Evolutionary conservation across 2,329 filamentous ascomycete species (phyloP).

Genomic region (Calonectria pteridis): DNA sequence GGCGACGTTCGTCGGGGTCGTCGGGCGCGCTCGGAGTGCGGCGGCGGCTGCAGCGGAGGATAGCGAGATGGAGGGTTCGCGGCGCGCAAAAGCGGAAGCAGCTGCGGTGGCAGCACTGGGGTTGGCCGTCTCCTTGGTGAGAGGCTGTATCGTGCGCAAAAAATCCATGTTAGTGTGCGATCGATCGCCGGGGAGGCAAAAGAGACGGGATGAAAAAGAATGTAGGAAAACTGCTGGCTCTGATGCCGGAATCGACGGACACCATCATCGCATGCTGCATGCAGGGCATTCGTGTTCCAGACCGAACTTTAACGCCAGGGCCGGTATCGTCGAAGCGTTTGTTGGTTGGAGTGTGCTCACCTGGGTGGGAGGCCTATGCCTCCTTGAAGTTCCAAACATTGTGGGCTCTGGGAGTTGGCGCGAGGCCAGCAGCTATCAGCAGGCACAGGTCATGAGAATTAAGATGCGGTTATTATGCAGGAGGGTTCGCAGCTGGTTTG

Average conservation of each 20-base stretch:
- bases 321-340: slow-evolving; percentile 31
- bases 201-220: not conserved
- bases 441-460: slow-evolving; percentile 38
- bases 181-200: slow-evolving; percentile 14
- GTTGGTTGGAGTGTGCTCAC: slow-evolving; percentile 55
- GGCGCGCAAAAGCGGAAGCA: slow-evolving; percentile 82
- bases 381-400: slow-evolving; percentile 66
- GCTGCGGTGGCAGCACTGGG: slow-evolving; percentile 84
- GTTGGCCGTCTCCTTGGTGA: slow-evolving; percentile 73
- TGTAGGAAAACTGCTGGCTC: not conserved
- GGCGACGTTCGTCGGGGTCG: slow-evolving; percentile 82
- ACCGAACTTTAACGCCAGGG: slow-evolving; percentile 42
- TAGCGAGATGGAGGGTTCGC: slow-evolving; percentile 72
- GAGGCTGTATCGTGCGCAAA: slow-evolving; percentile 62
- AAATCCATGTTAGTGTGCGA: slow-evolving; percentile 41
- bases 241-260: slow-evolving; percentile 7
- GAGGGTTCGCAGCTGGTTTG: slow-evolving; percentile 23
- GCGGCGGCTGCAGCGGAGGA: slow-evolving; percentile 90
- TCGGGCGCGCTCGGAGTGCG: slow-evolving; percentile 82
- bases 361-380: slow-evolving; percentile 61
- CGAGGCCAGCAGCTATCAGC: slow-evolving; percentile 31
- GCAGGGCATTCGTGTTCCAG: slow-evolving; percentile 21
- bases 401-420: slow-evolving; percentile 31
- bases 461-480: slow-evolving; percentile 1
- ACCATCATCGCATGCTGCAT: not conserved